Percentiles rank a stretch among this genome's conserved stretches.
Conservation (phyloP, 495 filamentous ascomycete genomes). For the Neurospora africana region DNA sequence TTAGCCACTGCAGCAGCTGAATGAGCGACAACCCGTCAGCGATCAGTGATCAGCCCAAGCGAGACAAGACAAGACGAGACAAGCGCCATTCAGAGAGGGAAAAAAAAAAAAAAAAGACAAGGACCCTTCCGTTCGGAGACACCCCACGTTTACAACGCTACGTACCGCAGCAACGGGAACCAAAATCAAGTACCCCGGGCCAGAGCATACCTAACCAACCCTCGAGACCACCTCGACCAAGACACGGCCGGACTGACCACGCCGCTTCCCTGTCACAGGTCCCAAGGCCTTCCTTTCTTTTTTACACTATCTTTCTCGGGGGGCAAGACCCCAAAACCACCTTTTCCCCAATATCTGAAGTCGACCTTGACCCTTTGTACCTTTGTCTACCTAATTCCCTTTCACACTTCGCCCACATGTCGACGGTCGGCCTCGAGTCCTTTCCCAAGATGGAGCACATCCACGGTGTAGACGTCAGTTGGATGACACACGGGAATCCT, state of each 20-base stretch:
- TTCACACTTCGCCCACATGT: not conserved
- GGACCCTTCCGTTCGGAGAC: not conserved
- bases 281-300: not conserved
- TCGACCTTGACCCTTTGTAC: not conserved
- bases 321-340: not conserved
- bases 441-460: slow-evolving; percentile 47
- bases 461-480: slow-evolving; percentile 56
- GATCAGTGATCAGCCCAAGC: not conserved
- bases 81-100: not conserved
- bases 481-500: slow-evolving; percentile 46
- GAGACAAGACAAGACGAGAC: not conserved
- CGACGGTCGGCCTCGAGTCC: not conserved
- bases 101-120: not conserved
- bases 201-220: not conserved
- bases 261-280: not conserved
- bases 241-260: not conserved
- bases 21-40: not conserved
- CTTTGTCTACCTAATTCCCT: not conserved
- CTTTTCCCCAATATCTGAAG: not conserved
- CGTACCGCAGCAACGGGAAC: not conserved
- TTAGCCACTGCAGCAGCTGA: not conserved
- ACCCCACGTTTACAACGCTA: not conserved
- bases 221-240: not conserved
- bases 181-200: not conserved
- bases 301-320: not conserved